Base-by-base conservation (phyloP, 2,329 filamentous ascomycete species). In the Chalaropsis thielavioides region DNA sequence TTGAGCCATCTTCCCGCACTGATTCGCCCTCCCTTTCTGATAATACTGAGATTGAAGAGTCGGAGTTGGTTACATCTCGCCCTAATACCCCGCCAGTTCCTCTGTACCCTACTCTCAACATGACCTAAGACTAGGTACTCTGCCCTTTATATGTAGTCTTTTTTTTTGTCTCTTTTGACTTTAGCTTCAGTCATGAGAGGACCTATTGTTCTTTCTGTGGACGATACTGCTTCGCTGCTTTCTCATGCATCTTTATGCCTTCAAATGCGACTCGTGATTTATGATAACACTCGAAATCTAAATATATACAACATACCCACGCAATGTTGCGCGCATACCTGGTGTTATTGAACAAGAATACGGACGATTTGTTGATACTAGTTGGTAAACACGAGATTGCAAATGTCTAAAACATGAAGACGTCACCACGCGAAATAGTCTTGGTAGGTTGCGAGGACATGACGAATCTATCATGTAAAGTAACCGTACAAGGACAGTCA, bases 1-100 rank as follows among this genome's bases (percentile, higher is more conserved):
- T 74, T 3, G 71, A 68, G 10, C 67, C 61, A 1, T 69, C 70
- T n/a, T 61, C 64, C 6, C 73, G 76, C 22, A 19, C 15, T 46
- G 38, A 13, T 11, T 51, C 62, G 13, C 54, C 62, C 17, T n/a
- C 58, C 17, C 31, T 17, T 19, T 40, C 60, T 40, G n/a, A 35
- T 38, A 4, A 46, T 13, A 24, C 5, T 5, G 27, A 62, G 22
- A 62, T 41, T n/a, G 62, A 64, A n/a, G 62, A 64, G 24, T 10
- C 65, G 13, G 65, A 67, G 22, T 54, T 67, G 11, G 65, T 62
- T 17, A 58, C 44, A 19, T 67, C 65, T 44, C 44, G 65, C 27
- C 41, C 62, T 19, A 41, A 27, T 10, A 63, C 46, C 4, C 63
- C 64, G 22, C 24, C 60, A 15, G 61, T 64, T 11, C 66, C 66